phyloP scores from a whole-genome alignment of 352 stramenopile genomes.

The Pythium chondricola region DNA sequence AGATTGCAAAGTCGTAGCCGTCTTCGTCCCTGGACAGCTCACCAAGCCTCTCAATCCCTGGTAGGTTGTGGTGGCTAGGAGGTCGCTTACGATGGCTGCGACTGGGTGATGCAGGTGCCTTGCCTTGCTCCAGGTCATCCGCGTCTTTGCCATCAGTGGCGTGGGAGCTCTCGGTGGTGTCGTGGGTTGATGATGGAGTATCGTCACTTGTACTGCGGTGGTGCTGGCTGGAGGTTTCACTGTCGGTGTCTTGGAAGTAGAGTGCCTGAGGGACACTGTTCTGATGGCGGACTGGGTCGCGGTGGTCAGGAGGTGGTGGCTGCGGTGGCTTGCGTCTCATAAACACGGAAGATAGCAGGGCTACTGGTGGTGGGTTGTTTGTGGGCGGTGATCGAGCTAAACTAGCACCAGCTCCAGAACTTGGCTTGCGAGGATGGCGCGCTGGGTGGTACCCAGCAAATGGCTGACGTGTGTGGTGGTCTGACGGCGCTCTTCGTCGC shows the following conservation, averaged over 20 bases:
- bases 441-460: too few species aligned
- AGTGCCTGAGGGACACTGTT: constrained; percentile 1
- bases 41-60: constrained; percentile 32
- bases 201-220: not conserved
- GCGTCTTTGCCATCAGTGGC: not conserved
- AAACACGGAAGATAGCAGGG: constrained; percentile 10
- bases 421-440: too few species aligned
- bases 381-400: not conserved
- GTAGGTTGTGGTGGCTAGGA: not conserved
- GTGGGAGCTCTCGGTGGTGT: not conserved
- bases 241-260: constrained; percentile 24
- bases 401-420: too few species aligned
- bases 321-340: constrained; percentile 10
- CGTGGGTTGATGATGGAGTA: not conserved
- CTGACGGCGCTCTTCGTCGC: too few species aligned
- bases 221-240: constrained; percentile 7
- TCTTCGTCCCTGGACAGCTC: constrained; percentile 64
- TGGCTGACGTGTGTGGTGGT: too few species aligned
- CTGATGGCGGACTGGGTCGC: not conserved
- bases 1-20: constrained; percentile 82
- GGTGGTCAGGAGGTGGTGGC: not conserved
- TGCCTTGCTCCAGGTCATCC: too few species aligned
- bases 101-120: too few species aligned
- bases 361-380: not conserved
- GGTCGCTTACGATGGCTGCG: not conserved